Evolutionary conservation across 768 basidiomycete genomes (phyloP).

Genomic region (Rhodotorula toruloides): DNA sequence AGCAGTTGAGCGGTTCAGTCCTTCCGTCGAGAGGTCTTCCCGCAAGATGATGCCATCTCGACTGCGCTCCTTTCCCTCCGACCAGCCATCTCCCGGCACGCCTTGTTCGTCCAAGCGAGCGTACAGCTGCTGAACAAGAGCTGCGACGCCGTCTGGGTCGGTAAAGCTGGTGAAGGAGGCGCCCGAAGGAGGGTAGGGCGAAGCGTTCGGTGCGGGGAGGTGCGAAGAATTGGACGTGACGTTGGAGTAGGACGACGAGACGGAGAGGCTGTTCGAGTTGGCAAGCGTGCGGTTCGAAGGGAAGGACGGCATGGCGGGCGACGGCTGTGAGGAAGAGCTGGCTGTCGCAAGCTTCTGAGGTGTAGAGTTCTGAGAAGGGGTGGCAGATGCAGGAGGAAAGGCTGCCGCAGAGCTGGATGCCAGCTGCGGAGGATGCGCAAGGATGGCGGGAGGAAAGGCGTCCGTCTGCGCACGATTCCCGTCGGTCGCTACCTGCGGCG

Average conservation of each 20-base stretch:
- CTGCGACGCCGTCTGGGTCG: constrained; percentile 47
- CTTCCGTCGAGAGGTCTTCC: constrained; percentile 49
- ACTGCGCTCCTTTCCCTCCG: constrained; percentile 89
- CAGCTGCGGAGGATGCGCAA: no score
- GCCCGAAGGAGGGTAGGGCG: constrained; percentile 11
- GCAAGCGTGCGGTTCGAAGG: not conserved
- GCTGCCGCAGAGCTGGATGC: no score
- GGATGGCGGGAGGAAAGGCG: no score
- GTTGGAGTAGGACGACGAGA: not conserved
- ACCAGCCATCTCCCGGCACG: constrained; percentile 91
- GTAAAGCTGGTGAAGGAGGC: constrained; percentile 10
- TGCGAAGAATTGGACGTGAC: not conserved
- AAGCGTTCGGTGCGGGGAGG: not conserved
- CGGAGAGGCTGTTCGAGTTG: no score
- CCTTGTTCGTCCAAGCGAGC: constrained; percentile 81
- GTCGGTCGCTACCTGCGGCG: no score
- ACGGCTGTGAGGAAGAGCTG: no score
- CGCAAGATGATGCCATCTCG: constrained; percentile 53
- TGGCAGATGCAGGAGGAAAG: no score
- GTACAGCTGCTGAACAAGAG: constrained; percentile 78
- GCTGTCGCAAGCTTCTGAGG: no score
- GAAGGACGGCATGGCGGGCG: no score
- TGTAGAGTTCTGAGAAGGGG: no score
- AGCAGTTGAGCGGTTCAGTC: constrained; percentile 37
- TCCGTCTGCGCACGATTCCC: no score